Base-by-base conservation (phyloP, 768 basidiomycete species). In the Coprinellus aureogranulatus region DNA sequence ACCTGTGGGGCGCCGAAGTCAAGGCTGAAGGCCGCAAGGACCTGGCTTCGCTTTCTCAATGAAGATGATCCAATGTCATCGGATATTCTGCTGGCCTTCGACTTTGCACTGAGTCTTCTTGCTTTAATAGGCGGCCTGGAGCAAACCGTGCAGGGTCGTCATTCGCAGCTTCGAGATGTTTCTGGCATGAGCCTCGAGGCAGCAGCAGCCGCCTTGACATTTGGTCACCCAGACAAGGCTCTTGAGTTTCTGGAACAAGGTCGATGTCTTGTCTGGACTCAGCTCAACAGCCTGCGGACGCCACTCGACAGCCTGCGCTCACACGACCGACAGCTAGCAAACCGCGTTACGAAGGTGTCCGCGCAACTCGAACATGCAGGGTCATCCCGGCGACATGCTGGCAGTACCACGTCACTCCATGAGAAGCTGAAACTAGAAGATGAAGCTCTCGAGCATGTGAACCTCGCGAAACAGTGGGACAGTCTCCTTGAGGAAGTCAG, bases 191-290 rank as follows among this genome's bases (percentile, higher is more conserved):
- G 10, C 10, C 9, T 18, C 9, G 41, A 44, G 41, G 66, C 63
- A 11, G 63, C 63, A 0, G 49, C 64, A 6, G 46, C 42, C 5
- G 63, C 61, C 2, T 59, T 65, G 44, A 18, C 30, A 14, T 14
- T 27, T 18, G 58, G 57, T 8, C 27, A 44, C n/a, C 26, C 28
- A 25, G 46, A 59, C 2, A 47, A 49, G 30, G 64, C 66, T 20
- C 34, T 67, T 6, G 66, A 67, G 34, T 67, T 64, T 64, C 55
- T 67, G 27, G 66, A 67, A 57, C 66, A 66, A 41, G 66, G 66
- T 22, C 62, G 66, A 2, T 59, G 61, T 27, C 53, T 67, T 20
- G 60, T 67, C 46, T 67, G 66, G 66, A 47, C 51, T 16, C 66
- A 67, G 39, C 41, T 59, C 9, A 47, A 61, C 14, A 8, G 55